Percentiles rank a stretch among this genome's conserved stretches.
phyloP scores from a whole-genome alignment of 2,329 filamentous ascomycete species.

The Fusarium tanahbumbuense region DNA sequence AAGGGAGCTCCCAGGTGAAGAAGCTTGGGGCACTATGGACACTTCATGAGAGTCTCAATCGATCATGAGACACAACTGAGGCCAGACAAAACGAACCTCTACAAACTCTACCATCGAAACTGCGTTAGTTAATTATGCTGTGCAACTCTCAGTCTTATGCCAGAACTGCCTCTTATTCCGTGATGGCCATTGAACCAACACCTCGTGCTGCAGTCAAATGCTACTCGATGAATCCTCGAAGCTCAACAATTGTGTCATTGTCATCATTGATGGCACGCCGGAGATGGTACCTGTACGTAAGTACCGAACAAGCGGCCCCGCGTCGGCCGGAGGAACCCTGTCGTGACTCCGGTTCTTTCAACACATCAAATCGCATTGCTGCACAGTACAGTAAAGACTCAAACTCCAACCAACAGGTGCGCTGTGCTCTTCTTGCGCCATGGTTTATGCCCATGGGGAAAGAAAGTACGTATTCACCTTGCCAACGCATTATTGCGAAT shows the following conservation, averaged over 20 bases:
- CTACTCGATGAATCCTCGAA: constrained; percentile 19
- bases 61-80: constrained; percentile 5
- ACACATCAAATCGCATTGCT: constrained; percentile 1
- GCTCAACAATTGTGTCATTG: constrained; percentile 44
- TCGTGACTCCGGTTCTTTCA: constrained; percentile 15
- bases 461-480: constrained; percentile 1
- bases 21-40: constrained; percentile 3
- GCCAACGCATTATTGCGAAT: constrained; percentile 24
- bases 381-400: background rate
- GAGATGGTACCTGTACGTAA: constrained; percentile 40
- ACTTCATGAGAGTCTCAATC: background rate
- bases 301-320: constrained; percentile 43
- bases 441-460: constrained; percentile 20
- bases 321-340: constrained; percentile 39
- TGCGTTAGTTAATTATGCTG: constrained; percentile 17
- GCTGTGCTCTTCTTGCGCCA: constrained; percentile 26
- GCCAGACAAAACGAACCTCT: constrained; percentile 22
- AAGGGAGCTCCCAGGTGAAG: constrained; percentile 13
- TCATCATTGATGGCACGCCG: constrained; percentile 44
- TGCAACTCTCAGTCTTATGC: constrained; percentile 33
- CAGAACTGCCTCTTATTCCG: constrained; percentile 23
- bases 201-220: constrained; percentile 36
- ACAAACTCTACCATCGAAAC: constrained; percentile 23
- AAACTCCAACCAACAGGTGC: constrained; percentile 13
- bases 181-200: constrained; percentile 21